Conservation (phyloP, 495 filamentous ascomycete genomes). For the Neurospora sp. region DNA sequence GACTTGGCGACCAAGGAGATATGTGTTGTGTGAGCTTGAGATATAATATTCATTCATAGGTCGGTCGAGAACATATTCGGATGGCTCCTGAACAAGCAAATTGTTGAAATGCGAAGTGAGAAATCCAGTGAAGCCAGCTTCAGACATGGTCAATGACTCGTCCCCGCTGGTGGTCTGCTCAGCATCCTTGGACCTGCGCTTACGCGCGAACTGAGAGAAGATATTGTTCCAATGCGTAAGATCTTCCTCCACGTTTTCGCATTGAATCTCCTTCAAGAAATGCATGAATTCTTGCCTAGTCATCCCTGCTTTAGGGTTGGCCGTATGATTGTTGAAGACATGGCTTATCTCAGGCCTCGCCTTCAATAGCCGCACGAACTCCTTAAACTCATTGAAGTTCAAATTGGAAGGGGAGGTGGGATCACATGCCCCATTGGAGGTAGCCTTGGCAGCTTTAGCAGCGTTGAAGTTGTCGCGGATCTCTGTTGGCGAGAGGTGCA, state of each 20-base stretch:
- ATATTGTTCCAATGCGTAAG: slow-evolving; percentile 55
- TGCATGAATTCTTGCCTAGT: slow-evolving; percentile 58
- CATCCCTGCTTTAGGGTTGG: slow-evolving; percentile 49
- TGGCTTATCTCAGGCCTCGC: slow-evolving; percentile 67
- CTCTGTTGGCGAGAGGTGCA: slow-evolving; percentile 69
- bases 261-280: slow-evolving; percentile 68
- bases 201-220: slow-evolving; percentile 66
- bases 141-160: slow-evolving; percentile 51
- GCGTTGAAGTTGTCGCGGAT: slow-evolving; percentile 65
- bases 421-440: not conserved
- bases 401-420: slow-evolving; percentile 46
- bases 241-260: slow-evolving; percentile 60
- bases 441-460: slow-evolving; percentile 44
- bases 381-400: slow-evolving; percentile 65
- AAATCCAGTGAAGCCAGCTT: slow-evolving; percentile 64
- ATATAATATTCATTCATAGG: slow-evolving; percentile 97
- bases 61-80: slow-evolving; percentile 55
- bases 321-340: slow-evolving; percentile 50
- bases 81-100: slow-evolving; percentile 44
- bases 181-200: slow-evolving; percentile 45
- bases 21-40: slow-evolving; percentile 97
- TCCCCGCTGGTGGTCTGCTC: slow-evolving; percentile 26
- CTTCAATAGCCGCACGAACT: slow-evolving; percentile 75
- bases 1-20: slow-evolving; percentile 84
- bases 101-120: slow-evolving; percentile 66